Evolutionary conservation across 1,139 yeast species (phyloP).

Genomic region (Sugiyamaella grinbergsii): DNA sequence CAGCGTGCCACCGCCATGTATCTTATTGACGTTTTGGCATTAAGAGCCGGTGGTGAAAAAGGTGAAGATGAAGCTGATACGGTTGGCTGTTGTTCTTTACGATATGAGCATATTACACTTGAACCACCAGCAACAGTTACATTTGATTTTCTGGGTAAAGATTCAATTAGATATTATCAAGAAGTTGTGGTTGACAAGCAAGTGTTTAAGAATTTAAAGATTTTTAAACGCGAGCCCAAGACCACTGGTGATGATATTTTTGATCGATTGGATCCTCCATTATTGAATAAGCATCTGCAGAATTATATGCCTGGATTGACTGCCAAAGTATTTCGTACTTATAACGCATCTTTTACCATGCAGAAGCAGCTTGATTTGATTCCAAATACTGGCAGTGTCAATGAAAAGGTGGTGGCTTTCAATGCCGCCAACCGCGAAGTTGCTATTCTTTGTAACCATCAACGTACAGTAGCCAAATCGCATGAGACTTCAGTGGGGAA

Average conservation of each 20-base stretch:
- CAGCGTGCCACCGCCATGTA: slow-evolving; percentile 95
- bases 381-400: slow-evolving; percentile 79
- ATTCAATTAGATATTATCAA: slow-evolving; percentile 87
- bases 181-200: slow-evolving; percentile 89
- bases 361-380: slow-evolving; percentile 88
- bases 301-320: slow-evolving; percentile 90
- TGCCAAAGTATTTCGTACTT: slow-evolving; percentile 97
- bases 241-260: slow-evolving; percentile 90
- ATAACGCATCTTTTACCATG: slow-evolving; percentile 95
- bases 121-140: slow-evolving; percentile 84
- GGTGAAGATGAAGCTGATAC: slow-evolving; percentile 98
- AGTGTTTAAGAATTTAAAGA: slow-evolving; percentile 82
- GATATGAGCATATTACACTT: slow-evolving; percentile 85
- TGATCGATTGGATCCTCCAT: slow-evolving; percentile 82
- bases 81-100: slow-evolving; percentile 93
- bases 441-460: slow-evolving; percentile 96
- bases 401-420: slow-evolving; percentile 82
- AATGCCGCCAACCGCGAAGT: slow-evolving; percentile 96
- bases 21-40: slow-evolving; percentile 88
- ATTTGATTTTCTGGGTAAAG: slow-evolving; percentile 96
- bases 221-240: slow-evolving; percentile 86
- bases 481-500: slow-evolving; percentile 81
- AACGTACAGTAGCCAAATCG: slow-evolving; percentile 83
- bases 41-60: slow-evolving; percentile 98
- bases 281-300: slow-evolving; percentile 83